Evolutionary conservation across 495 filamentous ascomycete genomes (phyloP), one percentile per base, ranked within the genome.

Genomic region (Talaromyces liani): DNA sequence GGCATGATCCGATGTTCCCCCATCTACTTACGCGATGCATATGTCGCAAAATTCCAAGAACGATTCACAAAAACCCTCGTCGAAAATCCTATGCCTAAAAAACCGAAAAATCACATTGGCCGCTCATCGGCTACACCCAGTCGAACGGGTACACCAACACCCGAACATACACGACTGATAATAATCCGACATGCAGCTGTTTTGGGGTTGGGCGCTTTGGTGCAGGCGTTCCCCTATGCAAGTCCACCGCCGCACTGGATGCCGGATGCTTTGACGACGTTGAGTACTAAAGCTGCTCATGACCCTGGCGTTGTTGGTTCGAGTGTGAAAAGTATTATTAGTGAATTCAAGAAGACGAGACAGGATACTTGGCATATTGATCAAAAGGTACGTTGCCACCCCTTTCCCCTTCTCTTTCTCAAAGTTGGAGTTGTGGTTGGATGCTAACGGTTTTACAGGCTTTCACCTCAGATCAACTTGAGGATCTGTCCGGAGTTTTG

Each of bases 1-100:
- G 94, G 94, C 65, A 99, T 99, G 95, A 92, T 99, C 65, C 88
- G 94, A 66, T 99, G 94, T 80, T 97, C 93, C n/a, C 94, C 94
- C 10, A 79, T 86, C 36, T 82, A 74, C 10, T 84, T 96, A 56
- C 92, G 95, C 9, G 84, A 89, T 57, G 83, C 84, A 57, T 87
- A 91, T 66, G 85, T 99, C 62, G 73, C 78, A 51, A 80, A 85
- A 29, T 83, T 98, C 63, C 93, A 91, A 71, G 76, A 80, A 29
- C 86, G 88, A 57, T 98, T 97, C 79, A 88, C 88, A 56, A 80
- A 79, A n/a, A 80, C 89, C 69, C 81, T 99, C 20, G 73, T 75
- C 49, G 82, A 87, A 25, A 95, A 96, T 66, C 93, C 91, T 14
- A 85, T 97, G 66, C 95, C 95, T 1, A 96, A 90, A 80, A 86